A percentile compares a stretch with the other conserved stretches of the same genome.
phyloP scores from a whole-genome alignment of 768 basidiomycete genomes.

The Neoboletus subvelutipes region DNA sequence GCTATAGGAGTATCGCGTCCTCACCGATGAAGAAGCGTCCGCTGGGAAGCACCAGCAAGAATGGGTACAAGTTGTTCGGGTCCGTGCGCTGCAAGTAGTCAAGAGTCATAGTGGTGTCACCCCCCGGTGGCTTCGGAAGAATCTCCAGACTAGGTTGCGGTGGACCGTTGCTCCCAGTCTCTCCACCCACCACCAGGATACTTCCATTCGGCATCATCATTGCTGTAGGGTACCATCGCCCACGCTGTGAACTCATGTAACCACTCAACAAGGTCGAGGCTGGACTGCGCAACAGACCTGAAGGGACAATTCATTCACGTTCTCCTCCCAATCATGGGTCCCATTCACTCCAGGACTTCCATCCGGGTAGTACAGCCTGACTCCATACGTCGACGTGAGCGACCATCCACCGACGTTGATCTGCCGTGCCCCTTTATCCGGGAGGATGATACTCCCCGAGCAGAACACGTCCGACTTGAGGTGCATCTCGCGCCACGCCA shows the following conservation, averaged over 20 bases:
- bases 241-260: constrained; percentile 38
- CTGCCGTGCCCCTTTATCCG: constrained; percentile 58
- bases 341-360: constrained; percentile 67
- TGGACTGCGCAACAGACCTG: constrained; percentile 44
- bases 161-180: constrained; percentile 66
- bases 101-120: constrained; percentile 58
- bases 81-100: constrained; percentile 72
- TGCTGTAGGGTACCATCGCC: constrained; percentile 75
- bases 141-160: constrained; percentile 71
- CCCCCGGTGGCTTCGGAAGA: constrained; percentile 65
- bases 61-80: constrained; percentile 81
- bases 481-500: constrained; percentile 76
- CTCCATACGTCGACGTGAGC: constrained; percentile 64
- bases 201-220: constrained; percentile 72
- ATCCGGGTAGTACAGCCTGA: constrained; percentile 71
- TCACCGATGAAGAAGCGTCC: constrained; percentile 70
- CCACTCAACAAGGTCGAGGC: neutral
- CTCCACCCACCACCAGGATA: constrained; percentile 72
- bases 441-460: constrained; percentile 68
- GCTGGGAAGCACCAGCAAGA: constrained; percentile 69
- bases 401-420: constrained; percentile 53
- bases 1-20: neutral
- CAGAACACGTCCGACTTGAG: constrained; percentile 80
- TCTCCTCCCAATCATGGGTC: constrained; percentile 81
- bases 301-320: constrained; percentile 51